Base-by-base conservation (phyloP, 2,329 filamentous ascomycete genomes). In the Whalleya microplaca region DNA sequence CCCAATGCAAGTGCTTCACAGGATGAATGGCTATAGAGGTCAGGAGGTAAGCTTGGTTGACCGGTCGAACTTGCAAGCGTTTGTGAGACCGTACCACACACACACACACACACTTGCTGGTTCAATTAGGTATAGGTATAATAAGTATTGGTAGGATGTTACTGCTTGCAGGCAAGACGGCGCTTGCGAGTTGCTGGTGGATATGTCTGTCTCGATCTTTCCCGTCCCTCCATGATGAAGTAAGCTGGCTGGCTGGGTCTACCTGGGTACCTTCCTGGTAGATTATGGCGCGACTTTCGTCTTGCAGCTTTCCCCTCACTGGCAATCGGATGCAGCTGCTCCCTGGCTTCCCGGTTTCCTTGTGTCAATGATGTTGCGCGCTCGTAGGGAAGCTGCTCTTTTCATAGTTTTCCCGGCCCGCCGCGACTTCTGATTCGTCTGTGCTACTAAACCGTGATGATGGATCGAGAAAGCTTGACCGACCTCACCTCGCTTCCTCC, bases 391-490 rank as follows among this genome's bases (percentile, higher is more conserved):
- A 62, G 59, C 56, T 64, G 57, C 54, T 40, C 56, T 51, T 46
- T 43, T 51, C 45, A 64, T 65, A 66, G 61, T 69, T 69, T 66
- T 68, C 67, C 66, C 64, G 66, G 56, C 51, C 65, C 65, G 63
- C 51, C 43, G 57, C 40, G 9, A 51, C 57, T 50, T 63, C 66
- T 69, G 66, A 70, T 70, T 70, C 66, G 68, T 56, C 57, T 52
- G 63, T 66, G 56, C 64, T 64, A 65, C 66, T 61, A 7, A 53
- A 58, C 48, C 51, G 59, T 63, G 56, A 64, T 3, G 57, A 64
- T 66, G 64, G 63, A 63, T 61, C 62, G 59, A 55, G 61, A 58
- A 64, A 63, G 62, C 62, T 64, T 63, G 58, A 63, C 62, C 66
- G 50, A 68, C 66, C 64, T 69, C 64, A 70, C 65, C 58, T 65